phyloP scores from a whole-genome alignment of 768 basidiomycete genomes.

The Favolaschia claudopus region DNA sequence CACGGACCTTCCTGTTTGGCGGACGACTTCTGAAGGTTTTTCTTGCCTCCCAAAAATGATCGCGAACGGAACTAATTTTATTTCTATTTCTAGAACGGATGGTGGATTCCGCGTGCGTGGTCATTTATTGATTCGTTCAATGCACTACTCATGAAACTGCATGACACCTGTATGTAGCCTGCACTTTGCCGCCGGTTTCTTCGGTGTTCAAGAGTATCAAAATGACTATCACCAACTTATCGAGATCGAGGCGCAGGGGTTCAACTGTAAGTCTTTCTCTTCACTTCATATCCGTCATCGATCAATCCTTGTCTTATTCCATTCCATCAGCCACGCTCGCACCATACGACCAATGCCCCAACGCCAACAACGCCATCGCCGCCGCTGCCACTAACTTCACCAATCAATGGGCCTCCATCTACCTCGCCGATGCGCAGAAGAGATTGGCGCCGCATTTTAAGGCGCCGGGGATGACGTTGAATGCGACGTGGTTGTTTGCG shows the following conservation, averaged over 20 bases:
- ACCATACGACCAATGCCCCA: slow-evolving; percentile 72
- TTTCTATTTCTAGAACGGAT: slow-evolving; percentile 63
- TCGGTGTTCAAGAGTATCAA: slow-evolving; percentile 58
- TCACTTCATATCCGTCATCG: not conserved
- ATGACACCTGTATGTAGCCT: slow-evolving; percentile 30
- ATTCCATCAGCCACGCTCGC: slow-evolving; percentile 53
- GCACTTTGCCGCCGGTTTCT: slow-evolving; percentile 67
- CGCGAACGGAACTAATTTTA: not conserved
- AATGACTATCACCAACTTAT: slow-evolving; percentile 68
- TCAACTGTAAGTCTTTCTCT: slow-evolving; percentile 55
- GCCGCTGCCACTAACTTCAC: slow-evolving; percentile 53
- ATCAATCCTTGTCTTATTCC: not conserved
- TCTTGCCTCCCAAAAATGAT: not conserved
- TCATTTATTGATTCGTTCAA: no score
- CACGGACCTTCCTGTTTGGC: slow-evolving; percentile 62
- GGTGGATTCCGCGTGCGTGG: slow-evolving; percentile 57
- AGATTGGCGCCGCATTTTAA: slow-evolving; percentile 58
- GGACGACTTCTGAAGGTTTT: slow-evolving; percentile 64
- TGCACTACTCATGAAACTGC: not conserved
- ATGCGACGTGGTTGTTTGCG: slow-evolving; percentile 58
- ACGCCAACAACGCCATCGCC: slow-evolving; percentile 53
- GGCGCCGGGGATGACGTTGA: slow-evolving; percentile 62
- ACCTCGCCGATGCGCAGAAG: slow-evolving; percentile 61
- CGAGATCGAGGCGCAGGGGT: slow-evolving; percentile 61
- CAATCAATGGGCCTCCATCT: slow-evolving; percentile 64